Conservation (phyloP, 257 asterid genomes). For the Nemophila menziesii region DNA sequence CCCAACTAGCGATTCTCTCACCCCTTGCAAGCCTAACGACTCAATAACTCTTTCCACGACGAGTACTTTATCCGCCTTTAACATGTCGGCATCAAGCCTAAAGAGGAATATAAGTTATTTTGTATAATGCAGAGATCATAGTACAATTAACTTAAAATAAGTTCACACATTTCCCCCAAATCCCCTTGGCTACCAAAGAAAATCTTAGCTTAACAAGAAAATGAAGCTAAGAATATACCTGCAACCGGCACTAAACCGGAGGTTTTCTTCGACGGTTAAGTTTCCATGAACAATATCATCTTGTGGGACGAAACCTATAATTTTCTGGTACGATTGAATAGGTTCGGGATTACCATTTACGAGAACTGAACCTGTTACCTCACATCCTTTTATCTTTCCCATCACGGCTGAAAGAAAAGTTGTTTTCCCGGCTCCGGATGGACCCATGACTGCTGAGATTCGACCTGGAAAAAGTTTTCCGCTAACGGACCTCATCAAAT, state of each 20-base stretch:
- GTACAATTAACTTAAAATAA: too few species aligned
- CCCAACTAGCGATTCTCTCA: slow-evolving; percentile 89
- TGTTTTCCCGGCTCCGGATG: slow-evolving; percentile 97
- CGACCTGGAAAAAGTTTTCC: slow-evolving; percentile 77
- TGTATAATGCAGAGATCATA: too few species aligned
- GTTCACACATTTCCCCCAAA: not conserved
- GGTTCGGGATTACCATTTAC: slow-evolving; percentile 71
- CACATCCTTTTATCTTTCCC: slow-evolving; percentile 66
- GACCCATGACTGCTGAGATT: slow-evolving; percentile 94
- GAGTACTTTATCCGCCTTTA: slow-evolving; percentile 90
- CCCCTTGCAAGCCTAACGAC: slow-evolving; percentile 79
- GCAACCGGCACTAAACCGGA: slow-evolving; percentile 91
- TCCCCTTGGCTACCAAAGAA: not conserved
- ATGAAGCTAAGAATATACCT: slow-evolving; percentile 36
- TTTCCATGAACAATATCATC: slow-evolving; percentile 97
- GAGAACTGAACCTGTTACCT: slow-evolving; percentile 61
- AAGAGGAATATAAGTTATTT: too few species aligned
- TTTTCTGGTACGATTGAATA: slow-evolving; percentile 68
- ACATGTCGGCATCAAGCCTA: slow-evolving; percentile 73
- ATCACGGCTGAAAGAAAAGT: slow-evolving; percentile 87
- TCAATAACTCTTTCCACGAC: slow-evolving; percentile 92
- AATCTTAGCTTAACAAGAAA: not conserved
- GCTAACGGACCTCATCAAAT: slow-evolving; percentile 77
- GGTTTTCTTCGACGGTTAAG: slow-evolving; percentile 90
- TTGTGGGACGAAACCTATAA: slow-evolving; percentile 87